Conservation (phyloP, 768 basidiomycete genomes). For the Auricularia cornea region DNA sequence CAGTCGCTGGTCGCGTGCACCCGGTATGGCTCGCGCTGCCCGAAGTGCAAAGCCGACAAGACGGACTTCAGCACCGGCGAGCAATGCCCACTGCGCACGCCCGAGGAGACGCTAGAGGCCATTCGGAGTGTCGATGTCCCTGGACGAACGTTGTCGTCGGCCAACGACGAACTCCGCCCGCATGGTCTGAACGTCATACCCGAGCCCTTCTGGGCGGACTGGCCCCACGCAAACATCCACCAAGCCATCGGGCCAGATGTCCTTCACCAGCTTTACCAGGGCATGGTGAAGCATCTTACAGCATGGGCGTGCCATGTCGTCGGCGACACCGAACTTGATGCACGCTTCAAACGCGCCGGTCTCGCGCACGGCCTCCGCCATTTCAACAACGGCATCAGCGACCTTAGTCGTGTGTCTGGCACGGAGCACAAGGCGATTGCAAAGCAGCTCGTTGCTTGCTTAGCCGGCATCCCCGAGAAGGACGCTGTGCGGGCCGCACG, state of each 20-base stretch:
- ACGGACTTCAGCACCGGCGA: too few species aligned
- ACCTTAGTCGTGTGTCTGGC: conserved; percentile 7
- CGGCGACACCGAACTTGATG: conserved; percentile 23
- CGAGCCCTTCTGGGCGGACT: conserved; percentile 12
- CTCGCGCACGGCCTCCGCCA: conserved; percentile 4
- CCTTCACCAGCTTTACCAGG: conserved; percentile 15
- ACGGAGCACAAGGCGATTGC: conserved; percentile 7
- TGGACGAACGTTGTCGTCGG: too few species aligned
- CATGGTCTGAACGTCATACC: conserved; percentile 1
- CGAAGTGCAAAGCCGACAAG: neutral
- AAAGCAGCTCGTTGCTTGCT: neutral
- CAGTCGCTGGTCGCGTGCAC: neutral
- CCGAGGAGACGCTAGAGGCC: too few species aligned
- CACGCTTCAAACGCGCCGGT: conserved; percentile 4
- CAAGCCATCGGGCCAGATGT: conserved; percentile 11
- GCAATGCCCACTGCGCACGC: too few species aligned
- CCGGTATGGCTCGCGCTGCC: neutral
- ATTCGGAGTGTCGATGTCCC: too few species aligned
- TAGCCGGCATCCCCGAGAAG: neutral
- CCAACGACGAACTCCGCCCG: too few species aligned
- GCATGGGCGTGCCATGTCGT: conserved; percentile 2
- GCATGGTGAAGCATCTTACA: conserved; percentile 9
- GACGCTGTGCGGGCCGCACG: conserved; percentile 1
- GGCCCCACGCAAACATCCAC: conserved; percentile 12
- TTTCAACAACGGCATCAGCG: conserved; percentile 10